Evolutionary conservation across 2,329 filamentous ascomycete species (phyloP), one percentile per base, ranked within the genome.

Genomic region (Talaromyces albobiverticillius): DNA sequence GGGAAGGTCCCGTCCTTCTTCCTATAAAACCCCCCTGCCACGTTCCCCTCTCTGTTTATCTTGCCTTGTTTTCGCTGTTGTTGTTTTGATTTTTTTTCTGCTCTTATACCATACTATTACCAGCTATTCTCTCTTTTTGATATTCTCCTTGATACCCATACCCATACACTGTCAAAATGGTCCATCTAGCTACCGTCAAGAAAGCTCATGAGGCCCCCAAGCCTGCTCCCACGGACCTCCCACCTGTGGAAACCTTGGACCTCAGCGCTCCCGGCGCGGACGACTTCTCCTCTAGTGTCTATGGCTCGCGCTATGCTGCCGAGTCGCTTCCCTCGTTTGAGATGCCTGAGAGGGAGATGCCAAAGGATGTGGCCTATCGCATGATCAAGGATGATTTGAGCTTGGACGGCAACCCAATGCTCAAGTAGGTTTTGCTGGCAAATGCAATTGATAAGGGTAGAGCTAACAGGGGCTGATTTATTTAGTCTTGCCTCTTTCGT

Each of bases 371-470:
- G 50, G 93, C 93, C n/a, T 96, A 96, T 72, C 87, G 91, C 46
- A 88, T 96, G 89, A 96, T 96, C 79, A 93, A 90, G 78, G 93
- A 96, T 70, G 90, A 96, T 67, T 79, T 96, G 60, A 94, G 89
- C 60, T 79, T 96, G 50, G 93, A 97, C 69, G 91, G 91, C 53
- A 95, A 93, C 63, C 90, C 91, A 8, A 93, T 91, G 80, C 81
- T 95, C 50, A 79, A 79, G 73, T 76, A 64, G 14, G 50, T 67
- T 6, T 38, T 16, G 3, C 38, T 23, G 25, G 14, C 23, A 16
- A 13, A 20, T 25, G 18, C 8, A 14, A 11, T 3, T n/a, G 26
- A n/a, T 38, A 18, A 18, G 8, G 23, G n/a, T 11, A 13, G 34
- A 34, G 8, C 31, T 57, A 22, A 52, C 42, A 26, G 26, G n/a